Evolutionary conservation across 2,329 filamentous ascomycete genomes (phyloP).

Genomic region (Lachnellula cervina): DNA sequence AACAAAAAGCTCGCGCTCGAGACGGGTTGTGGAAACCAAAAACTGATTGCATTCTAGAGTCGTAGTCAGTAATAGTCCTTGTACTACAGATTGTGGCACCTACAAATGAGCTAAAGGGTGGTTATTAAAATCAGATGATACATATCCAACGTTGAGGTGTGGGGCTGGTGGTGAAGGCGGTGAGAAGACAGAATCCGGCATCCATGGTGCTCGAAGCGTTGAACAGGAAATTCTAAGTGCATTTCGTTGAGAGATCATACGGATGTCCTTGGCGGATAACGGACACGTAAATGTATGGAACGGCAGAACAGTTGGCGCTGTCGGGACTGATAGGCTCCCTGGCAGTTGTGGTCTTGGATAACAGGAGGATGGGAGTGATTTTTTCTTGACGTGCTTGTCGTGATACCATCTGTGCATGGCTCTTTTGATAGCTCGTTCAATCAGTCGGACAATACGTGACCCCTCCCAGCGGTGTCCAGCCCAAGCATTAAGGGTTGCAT

Average conservation of each 20-base stretch:
- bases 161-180: slow-evolving; percentile 79
- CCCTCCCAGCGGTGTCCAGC: slow-evolving; percentile 80
- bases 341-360: slow-evolving; percentile 76
- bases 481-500: slow-evolving; percentile 50
- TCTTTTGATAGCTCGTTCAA: slow-evolving; percentile 77
- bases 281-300: slow-evolving; percentile 98
- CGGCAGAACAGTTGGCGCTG: slow-evolving; percentile 88
- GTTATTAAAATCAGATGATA: slow-evolving; percentile 98
- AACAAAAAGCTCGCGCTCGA: slow-evolving; percentile 82
- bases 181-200: slow-evolving; percentile 74
- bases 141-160: slow-evolving; percentile 86
- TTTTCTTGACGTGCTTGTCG: slow-evolving; percentile 65
- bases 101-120: slow-evolving; percentile 87
- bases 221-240: slow-evolving; percentile 89
- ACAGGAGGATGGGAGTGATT: slow-evolving; percentile 48
- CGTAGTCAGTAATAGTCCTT: background rate
- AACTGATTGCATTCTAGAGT: slow-evolving; percentile 81
- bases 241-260: slow-evolving; percentile 91
- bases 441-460: slow-evolving; percentile 71
- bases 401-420: slow-evolving; percentile 84
- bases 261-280: slow-evolving; percentile 83
- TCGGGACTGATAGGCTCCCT: slow-evolving; percentile 66
- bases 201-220: slow-evolving; percentile 80
- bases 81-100: slow-evolving; percentile 28
- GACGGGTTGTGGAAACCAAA: slow-evolving; percentile 80